A percentile compares a stretch with the other conserved stretches of the same genome.
Evolutionary conservation across 2,329 filamentous ascomycete genomes (phyloP).

Genomic region (Penicillium griseofulvum): DNA sequence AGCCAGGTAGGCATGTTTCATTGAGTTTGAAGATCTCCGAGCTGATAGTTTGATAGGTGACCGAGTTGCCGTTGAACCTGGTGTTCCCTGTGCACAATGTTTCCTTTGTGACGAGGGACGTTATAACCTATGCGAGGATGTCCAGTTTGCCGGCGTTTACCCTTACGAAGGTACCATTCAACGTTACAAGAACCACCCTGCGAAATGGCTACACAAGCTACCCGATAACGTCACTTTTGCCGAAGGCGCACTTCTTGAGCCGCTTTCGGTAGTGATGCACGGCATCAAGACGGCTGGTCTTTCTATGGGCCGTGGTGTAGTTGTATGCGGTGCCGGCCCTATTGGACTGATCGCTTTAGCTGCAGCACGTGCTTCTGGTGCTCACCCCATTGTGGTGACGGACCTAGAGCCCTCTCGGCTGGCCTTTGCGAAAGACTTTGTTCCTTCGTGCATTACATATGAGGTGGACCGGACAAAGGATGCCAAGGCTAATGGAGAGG

Average conservation of each 20-base stretch:
- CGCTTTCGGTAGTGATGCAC: conserved; percentile 62
- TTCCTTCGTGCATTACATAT: conserved; percentile 56
- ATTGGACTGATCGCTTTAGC: conserved; percentile 61
- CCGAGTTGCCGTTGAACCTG: conserved; percentile 65
- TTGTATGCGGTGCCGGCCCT: conserved; percentile 63
- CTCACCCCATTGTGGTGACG: conserved; percentile 63
- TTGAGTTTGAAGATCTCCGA: background rate
- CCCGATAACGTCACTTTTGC: conserved; percentile 57
- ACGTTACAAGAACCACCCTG: conserved; percentile 61
- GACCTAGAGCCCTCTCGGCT: conserved; percentile 59
- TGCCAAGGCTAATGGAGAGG: conserved; percentile 51
- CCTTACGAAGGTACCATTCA: conserved; percentile 61
- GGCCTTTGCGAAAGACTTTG: conserved; percentile 57
- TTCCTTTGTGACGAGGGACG: conserved; percentile 59
- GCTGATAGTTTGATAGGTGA: conserved; percentile 46
- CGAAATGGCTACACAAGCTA: conserved; percentile 58
- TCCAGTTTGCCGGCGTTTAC: conserved; percentile 61
- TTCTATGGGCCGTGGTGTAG: conserved; percentile 53
- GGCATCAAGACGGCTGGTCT: conserved; percentile 56
- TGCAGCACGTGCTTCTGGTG: conserved; percentile 60
- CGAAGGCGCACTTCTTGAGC: conserved; percentile 63
- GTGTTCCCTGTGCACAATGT: conserved; percentile 61
- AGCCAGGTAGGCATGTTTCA: conserved; percentile 38
- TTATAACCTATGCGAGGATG: conserved; percentile 63
- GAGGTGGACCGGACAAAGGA: conserved; percentile 49